phyloP scores from a whole-genome alignment of 345 rosid species.

The Syzygium aqueum region DNA sequence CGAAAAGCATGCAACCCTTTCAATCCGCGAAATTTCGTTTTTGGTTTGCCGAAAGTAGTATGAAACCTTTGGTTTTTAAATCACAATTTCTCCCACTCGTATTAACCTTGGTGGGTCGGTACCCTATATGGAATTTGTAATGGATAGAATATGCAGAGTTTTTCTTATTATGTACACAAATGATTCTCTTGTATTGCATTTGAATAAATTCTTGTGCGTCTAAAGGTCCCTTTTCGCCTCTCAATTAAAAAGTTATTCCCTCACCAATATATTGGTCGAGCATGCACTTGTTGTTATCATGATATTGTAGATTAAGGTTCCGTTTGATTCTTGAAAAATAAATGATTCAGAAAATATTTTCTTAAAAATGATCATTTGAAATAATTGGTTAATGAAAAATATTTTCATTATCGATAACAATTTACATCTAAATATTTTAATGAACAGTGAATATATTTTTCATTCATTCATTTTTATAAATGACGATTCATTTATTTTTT shows the following conservation, averaged over 20 bases:
- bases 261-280: background rate
- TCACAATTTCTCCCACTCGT: background rate
- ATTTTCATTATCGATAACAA: no score
- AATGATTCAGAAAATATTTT: no score
- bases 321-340: no score
- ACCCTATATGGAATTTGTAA: background rate
- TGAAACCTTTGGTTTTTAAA: background rate
- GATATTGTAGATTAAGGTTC: background rate
- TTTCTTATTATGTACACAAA: background rate
- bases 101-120: background rate
- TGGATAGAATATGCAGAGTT: background rate
- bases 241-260: background rate
- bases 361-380: no score
- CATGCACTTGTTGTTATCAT: background rate
- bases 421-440: no score
- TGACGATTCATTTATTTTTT: no score
- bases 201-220: background rate
- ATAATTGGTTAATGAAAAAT: no score
- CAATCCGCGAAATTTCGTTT: background rate
- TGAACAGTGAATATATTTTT: no score
- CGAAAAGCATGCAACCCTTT: background rate
- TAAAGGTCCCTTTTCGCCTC: no score
- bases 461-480: no score
- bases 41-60: no score
- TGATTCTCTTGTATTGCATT: background rate